A percentile compares a stretch with the other conserved stretches of the same genome.
These are phyloP conservation scores for Spizellomyces sp. DNA, from an alignment of 192 early-diverging fungal species.

Conservation along the genomic window DNA sequence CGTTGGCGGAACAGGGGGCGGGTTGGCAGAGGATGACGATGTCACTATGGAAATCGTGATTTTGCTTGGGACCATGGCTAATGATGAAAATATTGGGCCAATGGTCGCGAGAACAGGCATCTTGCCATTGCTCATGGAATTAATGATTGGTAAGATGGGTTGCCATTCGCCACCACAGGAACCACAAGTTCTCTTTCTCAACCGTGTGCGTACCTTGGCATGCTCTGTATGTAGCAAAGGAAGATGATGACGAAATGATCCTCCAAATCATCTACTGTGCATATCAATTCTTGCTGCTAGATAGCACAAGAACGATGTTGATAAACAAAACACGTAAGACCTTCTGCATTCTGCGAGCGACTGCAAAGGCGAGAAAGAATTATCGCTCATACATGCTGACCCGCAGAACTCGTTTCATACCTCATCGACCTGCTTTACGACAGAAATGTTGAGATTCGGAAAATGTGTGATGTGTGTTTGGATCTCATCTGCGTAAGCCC, in stretches of 20 bases:
- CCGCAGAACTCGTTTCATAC: conserved; percentile 54
- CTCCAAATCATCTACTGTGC: conserved; percentile 61
- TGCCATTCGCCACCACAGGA: background rate
- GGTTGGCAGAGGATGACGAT: conserved; percentile 51
- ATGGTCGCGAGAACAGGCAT: conserved; percentile 46
- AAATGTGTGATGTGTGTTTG: conserved; percentile 58
- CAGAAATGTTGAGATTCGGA: conserved; percentile 55
- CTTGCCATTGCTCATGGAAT: conserved; percentile 44
- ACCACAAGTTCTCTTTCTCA: conserved; percentile 5
- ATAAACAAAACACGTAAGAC: conserved; percentile 49
- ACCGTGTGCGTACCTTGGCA: background rate
- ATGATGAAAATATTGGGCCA: conserved; percentile 53
- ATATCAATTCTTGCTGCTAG: conserved; percentile 54
- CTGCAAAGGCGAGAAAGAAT: too few relatives aligned
- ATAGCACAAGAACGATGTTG: conserved; percentile 40
- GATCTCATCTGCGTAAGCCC: conserved; percentile 55
- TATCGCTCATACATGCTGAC: background rate
- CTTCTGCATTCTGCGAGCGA: background rate
- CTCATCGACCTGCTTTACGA: conserved; percentile 65
- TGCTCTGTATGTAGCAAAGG: conserved; percentile 43
- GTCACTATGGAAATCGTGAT: conserved; percentile 50
- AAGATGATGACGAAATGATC: conserved; percentile 67
- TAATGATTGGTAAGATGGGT: conserved; percentile 50
- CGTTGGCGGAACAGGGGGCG: conserved; percentile 16
- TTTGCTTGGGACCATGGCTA: conserved; percentile 54